These are phyloP conservation scores for Phytophthora ohioensis DNA, from an alignment of 352 stramenopile species.

Conservation along the genomic window DNA sequence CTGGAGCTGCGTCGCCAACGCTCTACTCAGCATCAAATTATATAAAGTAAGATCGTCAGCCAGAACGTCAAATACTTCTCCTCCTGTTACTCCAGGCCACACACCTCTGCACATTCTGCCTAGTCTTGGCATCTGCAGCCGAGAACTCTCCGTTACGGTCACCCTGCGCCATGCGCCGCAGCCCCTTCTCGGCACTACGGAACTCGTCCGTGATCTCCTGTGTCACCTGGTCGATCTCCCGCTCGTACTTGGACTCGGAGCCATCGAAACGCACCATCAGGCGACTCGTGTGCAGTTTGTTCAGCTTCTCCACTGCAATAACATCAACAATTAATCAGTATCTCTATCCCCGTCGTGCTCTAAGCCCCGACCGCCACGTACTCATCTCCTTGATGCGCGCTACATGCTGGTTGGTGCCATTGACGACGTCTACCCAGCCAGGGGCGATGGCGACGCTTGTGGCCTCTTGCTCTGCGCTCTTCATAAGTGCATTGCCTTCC, in stretches of 20 bases:
- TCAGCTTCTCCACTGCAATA: constrained; percentile 81
- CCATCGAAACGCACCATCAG: constrained; percentile 90
- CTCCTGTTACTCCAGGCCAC: constrained; percentile 5
- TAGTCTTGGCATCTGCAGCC: constrained; percentile 82
- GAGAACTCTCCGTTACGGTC: constrained; percentile 69
- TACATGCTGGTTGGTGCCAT: constrained; percentile 83
- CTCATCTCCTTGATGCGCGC: constrained; percentile 83
- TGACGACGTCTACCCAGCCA: constrained; percentile 84
- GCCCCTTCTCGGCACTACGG: constrained; percentile 74
- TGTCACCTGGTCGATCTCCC: constrained; percentile 85
- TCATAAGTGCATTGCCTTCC: constrained; percentile 76
- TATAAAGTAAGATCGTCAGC: constrained; percentile 8
- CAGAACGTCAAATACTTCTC: background rate
- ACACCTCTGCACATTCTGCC: constrained; percentile 86
- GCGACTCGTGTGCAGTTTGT: constrained; percentile 86
- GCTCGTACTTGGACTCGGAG: constrained; percentile 87
- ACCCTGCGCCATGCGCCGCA: constrained; percentile 78
- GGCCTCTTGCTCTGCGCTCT: constrained; percentile 54
- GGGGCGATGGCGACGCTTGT: constrained; percentile 56
- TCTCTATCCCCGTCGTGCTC: background rate
- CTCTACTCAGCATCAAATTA: constrained; percentile 41
- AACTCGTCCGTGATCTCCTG: constrained; percentile 87
- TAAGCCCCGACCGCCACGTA: constrained; percentile 41
- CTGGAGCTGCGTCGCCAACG: constrained; percentile 97
- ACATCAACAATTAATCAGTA: constrained; percentile 11